A percentile compares a stretch with the other conserved stretches of the same genome.
Evolutionary conservation across 805 yeast genomes (phyloP).

Genomic region (Candida oleophila): DNA sequence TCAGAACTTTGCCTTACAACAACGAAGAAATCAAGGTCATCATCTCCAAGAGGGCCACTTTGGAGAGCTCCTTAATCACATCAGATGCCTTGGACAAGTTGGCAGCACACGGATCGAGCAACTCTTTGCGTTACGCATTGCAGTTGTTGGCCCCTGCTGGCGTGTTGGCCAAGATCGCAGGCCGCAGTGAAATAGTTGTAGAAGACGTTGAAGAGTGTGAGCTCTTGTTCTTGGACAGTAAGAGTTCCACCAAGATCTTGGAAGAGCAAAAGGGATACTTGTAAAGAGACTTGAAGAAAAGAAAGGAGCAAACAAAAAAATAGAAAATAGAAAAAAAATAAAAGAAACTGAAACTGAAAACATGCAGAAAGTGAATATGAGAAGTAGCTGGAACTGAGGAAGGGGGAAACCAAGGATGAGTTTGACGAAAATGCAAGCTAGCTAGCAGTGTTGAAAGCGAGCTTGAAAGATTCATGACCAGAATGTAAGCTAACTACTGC

Average conservation of each 20-base stretch:
- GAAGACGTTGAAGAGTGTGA: slow-evolving; percentile 84
- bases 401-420: too few species aligned
- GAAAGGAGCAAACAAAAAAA: neutral
- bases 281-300: neutral
- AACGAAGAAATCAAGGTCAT: slow-evolving; percentile 80
- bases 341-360: too few species aligned
- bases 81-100: slow-evolving; percentile 72
- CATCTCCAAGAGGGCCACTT: slow-evolving; percentile 74
- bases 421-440: too few species aligned
- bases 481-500: too few species aligned
- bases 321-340: neutral
- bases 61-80: slow-evolving; percentile 68
- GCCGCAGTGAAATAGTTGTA: slow-evolving; percentile 64
- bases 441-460: too few species aligned
- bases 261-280: slow-evolving; percentile 42
- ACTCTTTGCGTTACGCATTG: slow-evolving; percentile 87
- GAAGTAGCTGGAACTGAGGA: too few species aligned
- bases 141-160: slow-evolving; percentile 91
- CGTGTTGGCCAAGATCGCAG: slow-evolving; percentile 70
- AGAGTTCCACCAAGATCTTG: slow-evolving; percentile 73
- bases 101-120: slow-evolving; percentile 69
- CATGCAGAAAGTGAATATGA: too few species aligned
- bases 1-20: slow-evolving; percentile 86
- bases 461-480: too few species aligned
- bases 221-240: slow-evolving; percentile 78